phyloP scores from a whole-genome alignment of 108 stramenopile genomes.

The Pseudonitzschia pungens region DNA sequence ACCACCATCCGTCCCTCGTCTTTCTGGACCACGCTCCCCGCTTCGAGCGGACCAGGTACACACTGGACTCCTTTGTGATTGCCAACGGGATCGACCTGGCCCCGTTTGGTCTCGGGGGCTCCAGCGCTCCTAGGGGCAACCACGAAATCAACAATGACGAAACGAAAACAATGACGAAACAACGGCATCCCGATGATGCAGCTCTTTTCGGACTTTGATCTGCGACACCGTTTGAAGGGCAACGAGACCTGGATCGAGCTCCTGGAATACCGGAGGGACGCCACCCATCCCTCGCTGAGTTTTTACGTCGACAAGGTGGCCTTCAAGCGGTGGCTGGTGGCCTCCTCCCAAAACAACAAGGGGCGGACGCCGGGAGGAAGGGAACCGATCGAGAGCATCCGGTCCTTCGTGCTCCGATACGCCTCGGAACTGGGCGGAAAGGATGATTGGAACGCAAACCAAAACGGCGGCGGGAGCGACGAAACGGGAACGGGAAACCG shows the following conservation, averaged over 20 bases:
- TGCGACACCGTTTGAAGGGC: slow-evolving; percentile 1
- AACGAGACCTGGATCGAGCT: slow-evolving; percentile 28
- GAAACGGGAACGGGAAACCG: no score
- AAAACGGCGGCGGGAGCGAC: no score
- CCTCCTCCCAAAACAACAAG: background rate
- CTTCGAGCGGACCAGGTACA: slow-evolving; percentile 1
- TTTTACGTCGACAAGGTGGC: slow-evolving; percentile 36
- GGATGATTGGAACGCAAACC: no score
- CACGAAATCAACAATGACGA: background rate
- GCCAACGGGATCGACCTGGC: slow-evolving; percentile 6
- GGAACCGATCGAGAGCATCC: background rate
- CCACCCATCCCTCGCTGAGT: background rate
- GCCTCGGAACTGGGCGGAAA: background rate
- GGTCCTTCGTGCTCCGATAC: background rate
- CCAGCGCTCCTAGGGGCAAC: background rate
- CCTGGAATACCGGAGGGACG: slow-evolving; percentile 8
- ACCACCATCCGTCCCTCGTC: background rate
- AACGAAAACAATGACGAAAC: background rate
- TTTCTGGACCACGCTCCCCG: background rate
- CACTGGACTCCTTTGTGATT: background rate
- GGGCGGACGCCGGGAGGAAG: no score
- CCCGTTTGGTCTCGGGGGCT: background rate
- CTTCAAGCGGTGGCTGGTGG: slow-evolving; percentile 7
- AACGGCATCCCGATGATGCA: background rate
- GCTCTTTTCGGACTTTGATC: slow-evolving; percentile 23